A percentile compares a stretch with the other conserved stretches of the same genome.
These are phyloP conservation scores for Lachancea nothofagi DNA, from an alignment of 805 yeast genomes.

Conservation along the genomic window DNA sequence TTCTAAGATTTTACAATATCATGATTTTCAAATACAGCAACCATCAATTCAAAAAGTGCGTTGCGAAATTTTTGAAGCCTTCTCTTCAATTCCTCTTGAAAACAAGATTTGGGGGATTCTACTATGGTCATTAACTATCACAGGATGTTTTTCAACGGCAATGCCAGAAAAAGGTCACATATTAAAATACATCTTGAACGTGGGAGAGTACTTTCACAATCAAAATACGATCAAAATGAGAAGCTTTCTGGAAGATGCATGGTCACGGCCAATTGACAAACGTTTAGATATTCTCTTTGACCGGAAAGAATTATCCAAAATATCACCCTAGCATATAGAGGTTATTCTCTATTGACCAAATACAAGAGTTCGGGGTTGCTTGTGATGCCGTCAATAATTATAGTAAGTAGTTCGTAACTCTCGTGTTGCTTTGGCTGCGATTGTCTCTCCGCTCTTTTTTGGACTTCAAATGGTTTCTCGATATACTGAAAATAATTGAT, in stretches of 20 bases:
- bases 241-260: conserved; percentile 11
- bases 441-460: no score
- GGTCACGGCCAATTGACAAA: conserved; percentile 9
- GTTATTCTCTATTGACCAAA: no score
- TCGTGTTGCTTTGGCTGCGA: no score
- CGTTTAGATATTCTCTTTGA: conserved; percentile 13
- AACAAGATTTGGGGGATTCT: conserved; percentile 16
- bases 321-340: conserved; percentile 13
- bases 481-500: no score
- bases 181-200: conserved; percentile 9
- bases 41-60: conserved; percentile 11
- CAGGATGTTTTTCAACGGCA: conserved; percentile 14
- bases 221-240: conserved; percentile 10
- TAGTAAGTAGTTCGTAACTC: no score
- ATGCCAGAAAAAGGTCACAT: conserved; percentile 8
- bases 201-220: conserved; percentile 13
- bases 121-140: conserved; percentile 13
- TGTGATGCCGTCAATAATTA: no score
- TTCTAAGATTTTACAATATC: conserved; percentile 11
- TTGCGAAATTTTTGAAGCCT: conserved; percentile 11
- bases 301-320: conserved; percentile 8
- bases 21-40: conserved; percentile 8
- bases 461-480: no score
- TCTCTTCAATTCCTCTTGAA: conserved; percentile 12
- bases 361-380: no score